Evolutionary conservation across 768 basidiomycete genomes (phyloP).

Genomic region (Hericium erinaceus): DNA sequence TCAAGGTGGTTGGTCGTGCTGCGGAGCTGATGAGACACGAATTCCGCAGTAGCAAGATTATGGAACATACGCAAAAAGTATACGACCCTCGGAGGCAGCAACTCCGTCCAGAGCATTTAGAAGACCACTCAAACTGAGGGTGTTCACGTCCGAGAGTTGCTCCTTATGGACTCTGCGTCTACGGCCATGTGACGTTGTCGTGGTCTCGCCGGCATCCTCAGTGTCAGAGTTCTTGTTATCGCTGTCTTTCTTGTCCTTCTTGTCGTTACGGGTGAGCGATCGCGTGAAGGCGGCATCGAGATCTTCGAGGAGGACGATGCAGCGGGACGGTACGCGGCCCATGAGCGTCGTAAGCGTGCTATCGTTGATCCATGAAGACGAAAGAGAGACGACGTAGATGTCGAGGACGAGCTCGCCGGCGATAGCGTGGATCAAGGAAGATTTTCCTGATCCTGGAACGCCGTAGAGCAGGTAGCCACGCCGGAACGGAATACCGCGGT

Average conservation of each 20-base stretch:
- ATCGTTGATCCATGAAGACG: slow-evolving; percentile 83
- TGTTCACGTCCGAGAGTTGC: slow-evolving; percentile 68
- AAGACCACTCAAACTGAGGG: slow-evolving; percentile 70
- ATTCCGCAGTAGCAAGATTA: not conserved
- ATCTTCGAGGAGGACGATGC: slow-evolving; percentile 85
- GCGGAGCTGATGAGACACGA: slow-evolving; percentile 1
- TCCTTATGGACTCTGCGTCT: slow-evolving; percentile 41
- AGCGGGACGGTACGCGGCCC: slow-evolving; percentile 77
- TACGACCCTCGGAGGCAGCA: slow-evolving; percentile 77
- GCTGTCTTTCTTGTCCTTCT: slow-evolving; percentile 28
- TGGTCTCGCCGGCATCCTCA: slow-evolving; percentile 25
- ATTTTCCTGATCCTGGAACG: slow-evolving; percentile 81
- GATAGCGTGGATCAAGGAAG: slow-evolving; percentile 77
- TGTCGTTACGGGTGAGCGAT: slow-evolving; percentile 51
- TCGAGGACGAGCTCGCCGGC: slow-evolving; percentile 86
- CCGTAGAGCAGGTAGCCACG: slow-evolving; percentile 81
- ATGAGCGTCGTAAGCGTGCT: slow-evolving; percentile 78
- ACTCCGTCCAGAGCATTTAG: slow-evolving; percentile 84
- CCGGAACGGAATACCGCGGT: slow-evolving; percentile 87
- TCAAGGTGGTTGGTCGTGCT: slow-evolving; percentile 91
- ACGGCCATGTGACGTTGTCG: slow-evolving; percentile 24
- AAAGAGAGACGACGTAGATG: slow-evolving; percentile 85
- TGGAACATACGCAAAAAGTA: slow-evolving; percentile 74
- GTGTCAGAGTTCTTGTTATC: slow-evolving; percentile 28
- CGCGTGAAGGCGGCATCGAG: slow-evolving; percentile 84